Evolutionary conservation across 2,329 filamentous ascomycete genomes (phyloP).

Genomic region (Scedosporium aurantiacum): DNA sequence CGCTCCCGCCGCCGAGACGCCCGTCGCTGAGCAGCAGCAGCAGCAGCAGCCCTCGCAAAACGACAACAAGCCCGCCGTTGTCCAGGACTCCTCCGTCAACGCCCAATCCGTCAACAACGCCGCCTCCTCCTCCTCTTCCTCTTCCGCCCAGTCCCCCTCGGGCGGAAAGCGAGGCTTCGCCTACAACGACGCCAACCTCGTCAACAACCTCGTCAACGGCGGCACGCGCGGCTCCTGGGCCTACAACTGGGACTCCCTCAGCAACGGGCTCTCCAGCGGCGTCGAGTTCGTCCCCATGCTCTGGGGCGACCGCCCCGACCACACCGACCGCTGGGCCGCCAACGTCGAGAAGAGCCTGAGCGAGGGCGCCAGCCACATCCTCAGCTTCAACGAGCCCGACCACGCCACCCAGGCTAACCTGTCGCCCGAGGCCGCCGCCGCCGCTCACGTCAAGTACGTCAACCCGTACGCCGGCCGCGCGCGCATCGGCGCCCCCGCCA

Average conservation of each 20-base stretch:
- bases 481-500: slow-evolving; percentile 46
- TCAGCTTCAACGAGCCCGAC: slow-evolving; percentile 67
- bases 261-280: slow-evolving; percentile 28
- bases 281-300: slow-evolving; percentile 58
- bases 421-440: slow-evolving; percentile 38
- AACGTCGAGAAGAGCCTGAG: slow-evolving; percentile 41
- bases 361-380: slow-evolving; percentile 42
- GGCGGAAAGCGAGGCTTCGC: slow-evolving; percentile 54
- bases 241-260: slow-evolving; percentile 55
- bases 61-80: neutral
- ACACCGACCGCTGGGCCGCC: slow-evolving; percentile 36
- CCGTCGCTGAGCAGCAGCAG: slow-evolving; percentile 7
- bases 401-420: slow-evolving; percentile 48
- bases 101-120: slow-evolving; percentile 8
- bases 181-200: slow-evolving; percentile 50
- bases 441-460: slow-evolving; percentile 41
- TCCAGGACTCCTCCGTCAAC: slow-evolving; percentile 1
- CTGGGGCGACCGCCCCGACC: slow-evolving; percentile 38
- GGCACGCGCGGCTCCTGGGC: slow-evolving; percentile 39
- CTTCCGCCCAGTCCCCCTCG: slow-evolving; percentile 13
- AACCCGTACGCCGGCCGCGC: slow-evolving; percentile 42
- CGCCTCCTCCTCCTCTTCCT: slow-evolving; percentile 5
- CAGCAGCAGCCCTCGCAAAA: neutral
- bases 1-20: slow-evolving; percentile 15
- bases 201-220: slow-evolving; percentile 33